Evolutionary conservation across 208 protist genomes (phyloP).

Genomic region (Acanthamoeba royreba): DNA sequence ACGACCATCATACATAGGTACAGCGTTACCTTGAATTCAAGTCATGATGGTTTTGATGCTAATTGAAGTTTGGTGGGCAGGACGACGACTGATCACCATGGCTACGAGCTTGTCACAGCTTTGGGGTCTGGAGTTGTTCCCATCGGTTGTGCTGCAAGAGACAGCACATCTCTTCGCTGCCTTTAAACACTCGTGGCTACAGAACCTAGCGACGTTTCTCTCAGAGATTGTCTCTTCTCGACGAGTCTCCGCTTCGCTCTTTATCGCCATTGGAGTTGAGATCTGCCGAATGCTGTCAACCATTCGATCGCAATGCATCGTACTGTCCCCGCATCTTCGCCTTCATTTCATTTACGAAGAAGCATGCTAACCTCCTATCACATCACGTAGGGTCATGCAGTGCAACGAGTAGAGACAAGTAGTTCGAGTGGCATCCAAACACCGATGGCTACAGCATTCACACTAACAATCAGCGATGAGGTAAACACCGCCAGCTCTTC

Average conservation of each 20-base stretch:
- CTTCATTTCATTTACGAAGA: neutral
- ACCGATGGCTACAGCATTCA: neutral
- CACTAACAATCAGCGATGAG: neutral
- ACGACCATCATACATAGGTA: neutral
- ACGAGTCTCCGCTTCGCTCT: neutral
- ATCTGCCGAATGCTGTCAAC: neutral
- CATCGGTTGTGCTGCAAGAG: neutral
- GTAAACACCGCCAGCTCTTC: neutral
- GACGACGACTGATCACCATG: neutral
- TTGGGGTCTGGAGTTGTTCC: neutral
- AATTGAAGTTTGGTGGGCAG: too few relatives aligned
- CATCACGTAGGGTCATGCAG: neutral
- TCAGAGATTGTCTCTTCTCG: neutral
- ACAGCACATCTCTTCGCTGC: neutral
- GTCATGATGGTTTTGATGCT: too few relatives aligned
- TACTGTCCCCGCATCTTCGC: neutral
- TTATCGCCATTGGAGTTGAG: neutral
- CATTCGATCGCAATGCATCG: neutral
- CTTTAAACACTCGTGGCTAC: neutral
- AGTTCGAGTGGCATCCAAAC: neutral
- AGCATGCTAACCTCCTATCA: neutral
- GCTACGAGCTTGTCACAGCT: neutral
- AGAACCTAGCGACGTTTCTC: neutral
- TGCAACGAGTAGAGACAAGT: neutral
- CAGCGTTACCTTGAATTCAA: neutral